phyloP scores from a whole-genome alignment of 1,284 basidiomycete genomes.

The Microbotryum violaceum region DNA sequence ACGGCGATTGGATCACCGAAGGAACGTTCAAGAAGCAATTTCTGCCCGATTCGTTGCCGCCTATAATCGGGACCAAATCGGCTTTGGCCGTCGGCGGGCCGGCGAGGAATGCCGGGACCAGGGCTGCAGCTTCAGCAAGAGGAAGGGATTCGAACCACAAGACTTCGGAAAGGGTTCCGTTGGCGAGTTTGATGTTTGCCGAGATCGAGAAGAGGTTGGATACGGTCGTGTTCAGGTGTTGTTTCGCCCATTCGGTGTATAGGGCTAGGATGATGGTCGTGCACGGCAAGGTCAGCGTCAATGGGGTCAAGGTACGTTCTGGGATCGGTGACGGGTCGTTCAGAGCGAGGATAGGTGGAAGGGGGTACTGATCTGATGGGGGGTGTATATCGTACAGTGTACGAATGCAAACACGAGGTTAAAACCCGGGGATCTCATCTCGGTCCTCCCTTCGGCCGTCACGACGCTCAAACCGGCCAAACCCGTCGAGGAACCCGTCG shows the following conservation, averaged over 20 bases:
- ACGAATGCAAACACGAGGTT: constrained; percentile 80
- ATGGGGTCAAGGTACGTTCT: constrained; percentile 69
- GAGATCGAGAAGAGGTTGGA: constrained; percentile 94
- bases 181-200: constrained; percentile 82
- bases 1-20: constrained; percentile 90
- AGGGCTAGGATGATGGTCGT: constrained; percentile 78
- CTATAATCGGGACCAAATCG: constrained; percentile 53
- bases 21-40: constrained; percentile 94
- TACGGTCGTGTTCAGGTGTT: constrained; percentile 81
- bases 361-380: too few species aligned
- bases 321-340: too few species aligned
- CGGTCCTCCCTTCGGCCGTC: constrained; percentile 74
- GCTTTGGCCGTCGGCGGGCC: constrained; percentile 11
- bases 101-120: background rate
- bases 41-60: constrained; percentile 76
- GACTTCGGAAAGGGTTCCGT: constrained; percentile 45
- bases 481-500: constrained; percentile 20
- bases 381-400: constrained; percentile 49
- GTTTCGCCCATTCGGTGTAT: constrained; percentile 84
- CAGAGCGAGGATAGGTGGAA: too few species aligned
- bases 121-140: constrained; percentile 13
- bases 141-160: constrained; percentile 33
- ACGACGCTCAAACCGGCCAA: constrained; percentile 24
- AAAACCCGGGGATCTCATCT: constrained; percentile 88
- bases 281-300: constrained; percentile 79